Evolutionary conservation across 345 rosid genomes (phyloP), one percentile per base, ranked within the genome.

Genomic region (Zanthoxylum bungeanum): DNA sequence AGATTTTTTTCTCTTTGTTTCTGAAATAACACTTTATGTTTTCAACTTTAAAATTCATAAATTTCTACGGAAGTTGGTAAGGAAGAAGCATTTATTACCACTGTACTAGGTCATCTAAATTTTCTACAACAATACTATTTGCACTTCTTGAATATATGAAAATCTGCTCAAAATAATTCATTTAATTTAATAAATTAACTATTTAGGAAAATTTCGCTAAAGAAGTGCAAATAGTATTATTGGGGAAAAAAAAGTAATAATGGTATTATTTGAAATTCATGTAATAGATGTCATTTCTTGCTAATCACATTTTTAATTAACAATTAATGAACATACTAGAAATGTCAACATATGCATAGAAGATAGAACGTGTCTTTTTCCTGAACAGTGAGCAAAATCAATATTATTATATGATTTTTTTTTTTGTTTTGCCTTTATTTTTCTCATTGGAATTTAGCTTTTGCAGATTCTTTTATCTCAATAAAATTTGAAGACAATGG

Each of bases 401-500:
- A 21, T n/a, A n/a, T n/a, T n/a, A n/a, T n/a, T n/a, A n/a, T n/a
- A n/a, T n/a, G n/a, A n/a, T n/a, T n/a, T n/a, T n/a, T n/a, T n/a
- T n/a, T n/a, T n/a, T n/a, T n/a, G n/a, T n/a, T n/a, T n/a, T n/a
- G n/a, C n/a, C n/a, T n/a, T n/a, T n/a, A n/a, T n/a, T n/a, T 49
- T 50, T 31, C 50, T 74, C 44, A 10, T 17, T 7, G 62, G 24
- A 40, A 24, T 1, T 61, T 31, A 22, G 21, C 12, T 67, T 73
- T 59, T 80, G 71, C 91, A 92, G 99, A 91, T 65, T 91, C 99
- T 0, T 95, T 95, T 69, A 95, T 95, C 77, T 92, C 98, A 11
- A 95, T 95, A 19, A 88, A 91, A 77, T 92, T 95, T 72, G 98
- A 88, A 78, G 82, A 87, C 68, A 87, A 91, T 76, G 99, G 98